Base-by-base conservation (phyloP, 2,329 filamentous ascomycete species). In the Colletotrichum eremochloae region DNA sequence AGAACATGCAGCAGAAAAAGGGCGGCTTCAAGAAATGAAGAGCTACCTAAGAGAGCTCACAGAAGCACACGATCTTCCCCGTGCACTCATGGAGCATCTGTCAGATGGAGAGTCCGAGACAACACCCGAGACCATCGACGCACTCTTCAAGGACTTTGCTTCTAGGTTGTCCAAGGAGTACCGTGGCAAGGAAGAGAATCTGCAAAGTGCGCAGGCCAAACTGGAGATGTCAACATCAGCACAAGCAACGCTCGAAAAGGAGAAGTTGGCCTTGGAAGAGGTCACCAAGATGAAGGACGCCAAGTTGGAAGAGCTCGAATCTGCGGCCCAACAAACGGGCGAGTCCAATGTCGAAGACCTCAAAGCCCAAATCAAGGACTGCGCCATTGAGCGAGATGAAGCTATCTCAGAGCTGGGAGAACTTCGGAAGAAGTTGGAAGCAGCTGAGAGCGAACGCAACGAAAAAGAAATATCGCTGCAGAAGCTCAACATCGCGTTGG, bases 391-490 rank as follows among this genome's bases (percentile, higher is more conserved):
- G 20, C 48, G 48, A 29, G 38, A 65, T 14, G 8, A 42, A 8
- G 44, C 52, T 11, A 18, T 5, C 2, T 56, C 40, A 7, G 20
- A 53, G 18, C 58, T 64, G 11, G 2, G 48, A 29, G 36, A 20
- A 9, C 29, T 31, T 46, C 38, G 44, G 6, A 9, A 44, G 18
- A 33, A 56, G 36, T 42, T 71, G 9, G 29, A 66, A 20, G 33
- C 4, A n/a, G 33, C 55, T 2, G 31, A 66, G 36, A 33, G 18
- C 36, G 68, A 68, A 24, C 42, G 14, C 6, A 38, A 55, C 38
- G 33, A 42, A 29, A 67, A 71, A 29, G 67, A 69, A 2, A 38
- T 61, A 15, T 15, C 24, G 14, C 29, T 38, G 33, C 67, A 65
- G 20, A 12, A 29, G 29, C 18, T 56, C 14, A 8, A 7, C 31